These are phyloP conservation scores for Globisporangium polare DNA, from an alignment of 352 stramenopile genomes.

Conservation along the genomic window DNA sequence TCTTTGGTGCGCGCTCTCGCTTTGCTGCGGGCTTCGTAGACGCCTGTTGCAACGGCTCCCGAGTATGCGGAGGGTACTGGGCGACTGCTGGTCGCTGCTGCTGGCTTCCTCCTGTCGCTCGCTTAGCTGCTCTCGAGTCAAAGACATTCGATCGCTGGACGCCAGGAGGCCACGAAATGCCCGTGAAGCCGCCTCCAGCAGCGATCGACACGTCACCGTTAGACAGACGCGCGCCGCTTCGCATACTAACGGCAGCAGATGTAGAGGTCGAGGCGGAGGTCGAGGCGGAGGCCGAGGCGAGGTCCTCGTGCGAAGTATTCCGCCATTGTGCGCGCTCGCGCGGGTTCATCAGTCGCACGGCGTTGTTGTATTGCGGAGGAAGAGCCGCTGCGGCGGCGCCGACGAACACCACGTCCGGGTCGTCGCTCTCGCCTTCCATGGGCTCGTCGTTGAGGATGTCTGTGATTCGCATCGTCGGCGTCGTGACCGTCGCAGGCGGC, in stretches of 20 bases:
- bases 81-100: neutral
- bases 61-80: neutral
- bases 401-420: neutral
- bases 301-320: neutral
- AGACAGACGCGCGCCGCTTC: neutral
- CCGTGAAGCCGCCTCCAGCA: neutral
- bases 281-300: too few species aligned
- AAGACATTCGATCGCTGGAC: neutral
- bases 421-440: neutral
- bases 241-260: neutral
- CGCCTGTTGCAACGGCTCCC: neutral
- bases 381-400: neutral
- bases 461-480: slow-evolving; percentile 1
- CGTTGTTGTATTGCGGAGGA: neutral
- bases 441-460: slow-evolving; percentile 3
- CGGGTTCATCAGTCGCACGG: neutral
- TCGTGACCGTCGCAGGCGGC: neutral
- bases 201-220: neutral
- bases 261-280: neutral
- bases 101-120: neutral
- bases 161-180: neutral
- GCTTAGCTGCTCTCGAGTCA: neutral
- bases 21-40: neutral
- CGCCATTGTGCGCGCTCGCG: neutral
- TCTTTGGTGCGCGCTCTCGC: neutral